These are phyloP conservation scores for Leccinellum luteum DNA, from an alignment of 768 basidiomycete species.

Conservation along the genomic window DNA sequence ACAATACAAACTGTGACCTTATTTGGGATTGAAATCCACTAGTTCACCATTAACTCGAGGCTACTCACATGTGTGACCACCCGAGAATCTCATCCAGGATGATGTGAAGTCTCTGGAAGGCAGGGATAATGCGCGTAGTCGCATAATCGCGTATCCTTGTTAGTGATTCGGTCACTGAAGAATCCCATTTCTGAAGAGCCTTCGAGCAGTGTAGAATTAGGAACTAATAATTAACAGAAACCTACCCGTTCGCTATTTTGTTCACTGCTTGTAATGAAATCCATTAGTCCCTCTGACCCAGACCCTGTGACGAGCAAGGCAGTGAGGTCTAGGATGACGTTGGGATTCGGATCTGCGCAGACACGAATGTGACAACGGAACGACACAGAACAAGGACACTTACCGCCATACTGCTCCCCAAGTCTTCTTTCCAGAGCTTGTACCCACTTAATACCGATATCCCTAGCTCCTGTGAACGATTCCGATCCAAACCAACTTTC, in stretches of 20 bases:
- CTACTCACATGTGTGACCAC: constrained; percentile 69
- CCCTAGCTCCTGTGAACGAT: constrained; percentile 61
- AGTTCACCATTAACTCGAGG: constrained; percentile 9
- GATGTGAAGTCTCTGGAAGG: constrained; percentile 73
- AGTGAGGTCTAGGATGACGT: constrained; percentile 70
- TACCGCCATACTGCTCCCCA: constrained; percentile 65
- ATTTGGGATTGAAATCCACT: constrained; percentile 9
- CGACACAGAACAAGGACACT: constrained; percentile 24
- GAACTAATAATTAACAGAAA: constrained; percentile 10
- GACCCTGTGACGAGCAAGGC: constrained; percentile 67
- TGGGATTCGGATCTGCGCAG: constrained; percentile 53
- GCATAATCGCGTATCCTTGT: constrained; percentile 71
- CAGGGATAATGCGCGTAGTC: constrained; percentile 67
- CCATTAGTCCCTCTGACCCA: constrained; percentile 64
- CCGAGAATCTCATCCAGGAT: constrained; percentile 76
- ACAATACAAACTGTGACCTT: constrained; percentile 58
- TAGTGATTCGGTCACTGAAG: constrained; percentile 66
- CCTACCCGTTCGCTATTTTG: constrained; percentile 80
- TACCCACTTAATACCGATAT: constrained; percentile 73
- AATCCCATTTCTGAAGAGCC: constrained; percentile 84
- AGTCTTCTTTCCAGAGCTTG: constrained; percentile 61
- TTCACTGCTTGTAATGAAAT: constrained; percentile 76
- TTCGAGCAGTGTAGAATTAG: constrained; percentile 33
- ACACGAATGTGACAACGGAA: constrained; percentile 11
- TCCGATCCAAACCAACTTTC: constrained; percentile 72